Evolutionary conservation across 2,329 filamentous ascomycete species (phyloP).

Genomic region (Chaetothyriales sp.): DNA sequence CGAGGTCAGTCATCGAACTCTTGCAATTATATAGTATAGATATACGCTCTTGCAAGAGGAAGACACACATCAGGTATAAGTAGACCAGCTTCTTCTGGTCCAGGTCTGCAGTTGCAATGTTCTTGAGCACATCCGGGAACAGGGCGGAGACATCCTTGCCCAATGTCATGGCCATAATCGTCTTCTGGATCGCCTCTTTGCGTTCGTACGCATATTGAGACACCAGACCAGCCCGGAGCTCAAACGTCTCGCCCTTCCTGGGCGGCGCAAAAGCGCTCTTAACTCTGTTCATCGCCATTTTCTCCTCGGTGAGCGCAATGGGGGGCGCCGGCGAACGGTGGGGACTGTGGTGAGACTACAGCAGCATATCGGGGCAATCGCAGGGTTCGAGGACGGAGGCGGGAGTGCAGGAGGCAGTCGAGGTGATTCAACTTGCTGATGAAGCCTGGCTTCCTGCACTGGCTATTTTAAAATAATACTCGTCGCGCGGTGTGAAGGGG

Average conservation of each 20-base stretch:
- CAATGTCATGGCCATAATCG: conserved; percentile 99
- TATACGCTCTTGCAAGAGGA: too few relatives aligned
- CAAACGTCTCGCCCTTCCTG: conserved; percentile 94
- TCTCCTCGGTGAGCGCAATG: conserved; percentile 5
- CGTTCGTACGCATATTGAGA: conserved; percentile 96
- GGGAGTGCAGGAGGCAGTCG: neutral
- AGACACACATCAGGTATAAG: conserved; percentile 76
- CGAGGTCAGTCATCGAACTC: conserved; percentile 1
- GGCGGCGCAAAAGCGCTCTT: conserved; percentile 84
- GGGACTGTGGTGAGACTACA: neutral
- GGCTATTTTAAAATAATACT: neutral
- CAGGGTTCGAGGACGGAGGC: neutral
- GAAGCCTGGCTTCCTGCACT: neutral
- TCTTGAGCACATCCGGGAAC: conserved; percentile 96
- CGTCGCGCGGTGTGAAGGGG: too few relatives aligned
- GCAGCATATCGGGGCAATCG: neutral
- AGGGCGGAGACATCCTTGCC: conserved; percentile 96
- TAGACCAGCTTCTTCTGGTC: conserved; percentile 99
- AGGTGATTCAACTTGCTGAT: neutral
- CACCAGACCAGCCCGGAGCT: conserved; percentile 82
- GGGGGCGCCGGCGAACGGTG: conserved; percentile 20
- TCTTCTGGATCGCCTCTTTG: conserved; percentile 98
- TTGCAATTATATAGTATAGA: too few relatives aligned
- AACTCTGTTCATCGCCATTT: conserved; percentile 92
- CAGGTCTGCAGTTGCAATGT: conserved; percentile 84